Percentiles rank a stretch among this genome's conserved stretches.
Evolutionary conservation across 805 yeast genomes (phyloP).

Genomic region (Kazachstania africana): DNA sequence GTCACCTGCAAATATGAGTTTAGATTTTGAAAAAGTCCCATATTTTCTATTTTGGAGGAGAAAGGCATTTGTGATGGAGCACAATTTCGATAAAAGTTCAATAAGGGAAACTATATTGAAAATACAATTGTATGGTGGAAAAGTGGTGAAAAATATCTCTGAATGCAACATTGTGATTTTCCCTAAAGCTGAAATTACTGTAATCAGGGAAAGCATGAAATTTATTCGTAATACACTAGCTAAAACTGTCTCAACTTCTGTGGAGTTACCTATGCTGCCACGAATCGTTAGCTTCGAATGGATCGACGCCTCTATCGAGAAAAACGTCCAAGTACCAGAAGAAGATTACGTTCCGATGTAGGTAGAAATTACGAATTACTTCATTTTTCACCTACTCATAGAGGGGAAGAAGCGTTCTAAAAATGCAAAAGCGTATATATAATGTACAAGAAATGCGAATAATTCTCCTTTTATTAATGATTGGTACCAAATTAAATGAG

Average conservation of each 20-base stretch:
- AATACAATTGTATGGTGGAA: constrained; percentile 37
- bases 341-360: constrained; percentile 18
- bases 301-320: constrained; percentile 27
- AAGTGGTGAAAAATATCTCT: constrained; percentile 16
- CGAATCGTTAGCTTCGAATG: constrained; percentile 29
- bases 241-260: background rate
- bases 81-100: constrained; percentile 3
- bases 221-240: background rate
- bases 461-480: background rate
- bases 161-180: constrained; percentile 28
- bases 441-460: background rate
- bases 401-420: no score
- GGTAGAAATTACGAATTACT: no score
- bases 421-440: no score
- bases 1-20: background rate
- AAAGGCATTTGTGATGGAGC: constrained; percentile 23
- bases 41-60: constrained; percentile 28
- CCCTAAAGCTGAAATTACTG: no score
- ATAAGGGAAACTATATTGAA: constrained; percentile 10
- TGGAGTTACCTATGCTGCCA: constrained; percentile 13
- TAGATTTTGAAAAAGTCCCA: constrained; percentile 8
- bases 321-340: constrained; percentile 22
- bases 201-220: background rate
- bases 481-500: background rate
- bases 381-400: no score